Conservation (phyloP, 176 grass and related monocot species). For the Microstegium vimineum region DNA sequence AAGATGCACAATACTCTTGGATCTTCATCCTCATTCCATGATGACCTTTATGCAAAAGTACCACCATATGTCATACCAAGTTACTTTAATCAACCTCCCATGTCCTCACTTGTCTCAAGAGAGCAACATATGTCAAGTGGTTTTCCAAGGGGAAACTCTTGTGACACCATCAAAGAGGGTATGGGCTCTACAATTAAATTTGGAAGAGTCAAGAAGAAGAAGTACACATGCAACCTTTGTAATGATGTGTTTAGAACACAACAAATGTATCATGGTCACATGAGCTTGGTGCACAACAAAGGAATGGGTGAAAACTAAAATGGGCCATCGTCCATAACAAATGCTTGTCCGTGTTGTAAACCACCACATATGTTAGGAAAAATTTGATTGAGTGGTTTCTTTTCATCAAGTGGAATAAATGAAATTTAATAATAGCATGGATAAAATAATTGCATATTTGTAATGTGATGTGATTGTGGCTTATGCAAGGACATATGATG, state of each 20-base stretch:
- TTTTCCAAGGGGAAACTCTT: not conserved
- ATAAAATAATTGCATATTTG: not conserved
- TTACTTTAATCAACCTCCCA: not conserved
- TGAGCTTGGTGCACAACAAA: not conserved
- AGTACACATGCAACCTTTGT: not conserved
- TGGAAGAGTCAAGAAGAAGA: not conserved
- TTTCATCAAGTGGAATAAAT: not conserved
- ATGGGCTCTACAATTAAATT: not conserved
- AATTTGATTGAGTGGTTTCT: not conserved
- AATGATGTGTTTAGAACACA: not conserved
- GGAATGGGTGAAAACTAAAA: not conserved
- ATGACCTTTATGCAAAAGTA: not conserved
- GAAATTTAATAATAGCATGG: not conserved
- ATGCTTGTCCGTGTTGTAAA: not conserved
- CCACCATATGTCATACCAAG: not conserved
- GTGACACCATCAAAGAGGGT: not conserved
- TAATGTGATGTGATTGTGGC: not conserved
- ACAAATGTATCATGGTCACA: slow-evolving; percentile 3
- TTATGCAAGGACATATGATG: not conserved
- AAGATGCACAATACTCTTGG: not conserved
- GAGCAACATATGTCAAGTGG: not conserved
- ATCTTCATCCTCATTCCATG: not conserved
- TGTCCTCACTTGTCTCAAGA: not conserved
- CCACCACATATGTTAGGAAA: not conserved
- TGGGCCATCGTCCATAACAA: not conserved